Conservation (phyloP, 2,329 filamentous ascomycete genomes). For the Lachnellula willkommii region DNA sequence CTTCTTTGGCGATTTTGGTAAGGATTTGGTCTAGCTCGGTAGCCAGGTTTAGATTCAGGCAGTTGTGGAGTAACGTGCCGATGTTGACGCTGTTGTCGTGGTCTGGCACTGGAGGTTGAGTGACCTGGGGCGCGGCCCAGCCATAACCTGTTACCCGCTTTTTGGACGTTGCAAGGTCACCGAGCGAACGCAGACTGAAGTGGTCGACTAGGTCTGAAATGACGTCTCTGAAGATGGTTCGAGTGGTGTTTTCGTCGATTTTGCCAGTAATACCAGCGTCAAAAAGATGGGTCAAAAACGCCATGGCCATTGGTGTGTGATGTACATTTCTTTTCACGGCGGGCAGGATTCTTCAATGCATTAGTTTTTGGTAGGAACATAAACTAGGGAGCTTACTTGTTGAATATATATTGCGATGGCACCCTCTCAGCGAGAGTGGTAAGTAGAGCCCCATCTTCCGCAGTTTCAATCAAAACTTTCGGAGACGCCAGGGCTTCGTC, state of each 20-base stretch:
- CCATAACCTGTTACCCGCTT: neutral
- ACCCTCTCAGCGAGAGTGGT: constrained; percentile 1
- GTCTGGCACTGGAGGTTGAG: neutral
- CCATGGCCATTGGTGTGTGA: neutral
- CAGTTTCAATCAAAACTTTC: neutral
- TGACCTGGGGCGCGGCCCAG: neutral
- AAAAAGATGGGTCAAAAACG: constrained; percentile 3
- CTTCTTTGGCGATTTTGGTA: neutral
- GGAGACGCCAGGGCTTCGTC: neutral
- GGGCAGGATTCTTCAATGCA: constrained; percentile 1
- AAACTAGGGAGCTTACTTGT: constrained; percentile 5
- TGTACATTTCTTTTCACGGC: constrained; percentile 3
- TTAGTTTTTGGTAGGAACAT: neutral
- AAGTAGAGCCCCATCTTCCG: constrained; percentile 7
- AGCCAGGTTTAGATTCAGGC: neutral
- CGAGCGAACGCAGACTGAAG: neutral
- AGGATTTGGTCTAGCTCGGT: neutral
- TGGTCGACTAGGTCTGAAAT: constrained; percentile 3
- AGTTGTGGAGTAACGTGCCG: constrained; percentile 5
- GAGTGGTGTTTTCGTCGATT: neutral
- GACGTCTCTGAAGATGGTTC: constrained; percentile 5
- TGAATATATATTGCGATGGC: constrained; percentile 7
- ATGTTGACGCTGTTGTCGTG: constrained; percentile 3
- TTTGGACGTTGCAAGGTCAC: neutral
- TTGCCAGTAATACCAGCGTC: neutral